Percentiles rank a stretch among this genome's conserved stretches.
Conservation (phyloP, 1,139 yeast genomes). For the Candida buenavistaensis region DNA sequence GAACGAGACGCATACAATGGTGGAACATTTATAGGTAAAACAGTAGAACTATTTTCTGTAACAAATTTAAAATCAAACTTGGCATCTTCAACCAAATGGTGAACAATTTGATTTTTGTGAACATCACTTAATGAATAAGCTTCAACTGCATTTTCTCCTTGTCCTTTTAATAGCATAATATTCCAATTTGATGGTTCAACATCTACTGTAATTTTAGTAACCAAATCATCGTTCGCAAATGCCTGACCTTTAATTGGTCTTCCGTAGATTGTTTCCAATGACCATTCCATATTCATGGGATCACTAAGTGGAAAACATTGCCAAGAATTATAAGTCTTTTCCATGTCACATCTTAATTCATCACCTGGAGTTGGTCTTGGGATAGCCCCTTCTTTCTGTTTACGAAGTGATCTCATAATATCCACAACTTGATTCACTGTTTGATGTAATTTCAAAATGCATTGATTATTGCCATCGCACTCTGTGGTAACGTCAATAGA, state of each 20-base stretch:
- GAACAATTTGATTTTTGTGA: slow-evolving; percentile 10
- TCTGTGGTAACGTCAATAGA: slow-evolving; percentile 75
- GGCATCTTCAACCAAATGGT: slow-evolving; percentile 32
- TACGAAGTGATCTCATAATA: slow-evolving; percentile 63
- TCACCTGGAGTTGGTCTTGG: slow-evolving; percentile 78
- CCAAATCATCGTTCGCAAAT: slow-evolving; percentile 41
- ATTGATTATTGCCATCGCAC: slow-evolving; percentile 38
- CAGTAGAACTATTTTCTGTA: slow-evolving; percentile 13
- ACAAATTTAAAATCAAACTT: slow-evolving; percentile 40
- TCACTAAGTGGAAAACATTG: slow-evolving; percentile 79
- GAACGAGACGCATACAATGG: slow-evolving; percentile 82
- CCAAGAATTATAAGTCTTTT: slow-evolving; percentile 58
- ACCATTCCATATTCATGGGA: slow-evolving; percentile 51
- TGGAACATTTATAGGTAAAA: slow-evolving; percentile 41
- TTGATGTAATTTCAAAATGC: slow-evolving; percentile 63
- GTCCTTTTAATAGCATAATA: slow-evolving; percentile 25
- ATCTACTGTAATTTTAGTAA: slow-evolving; percentile 43
- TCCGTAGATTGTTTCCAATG: slow-evolving; percentile 69
- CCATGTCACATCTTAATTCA: slow-evolving; percentile 67
- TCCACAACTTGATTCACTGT: slow-evolving; percentile 75
- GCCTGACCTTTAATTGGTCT: slow-evolving; percentile 64
- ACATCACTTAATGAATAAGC: slow-evolving; percentile 15
- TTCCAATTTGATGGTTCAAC: slow-evolving; percentile 50
- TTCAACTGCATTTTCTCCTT: slow-evolving; percentile 15
- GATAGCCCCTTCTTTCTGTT: slow-evolving; percentile 61